Base-by-base conservation (phyloP, 129 eudicot species). In the Sambucus nigra region DNA sequence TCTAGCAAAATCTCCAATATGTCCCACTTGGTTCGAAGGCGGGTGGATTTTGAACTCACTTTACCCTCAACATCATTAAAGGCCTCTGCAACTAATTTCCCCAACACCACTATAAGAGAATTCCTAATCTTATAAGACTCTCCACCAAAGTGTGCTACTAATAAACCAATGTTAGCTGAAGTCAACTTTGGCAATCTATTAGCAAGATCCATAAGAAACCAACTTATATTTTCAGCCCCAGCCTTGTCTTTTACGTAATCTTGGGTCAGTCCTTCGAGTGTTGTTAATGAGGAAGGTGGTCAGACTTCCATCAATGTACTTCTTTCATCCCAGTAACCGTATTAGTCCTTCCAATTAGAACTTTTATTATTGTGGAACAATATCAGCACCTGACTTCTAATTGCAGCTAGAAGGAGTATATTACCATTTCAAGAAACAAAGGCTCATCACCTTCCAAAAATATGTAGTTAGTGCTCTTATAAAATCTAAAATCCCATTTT, bases 131-230 rank as follows among this genome's bases (percentile, higher is more conserved):
- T 91, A 59, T 91, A 91, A 26, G 98, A 91, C 59, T 91, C 98
- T 40, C 98, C 98, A 49, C 98, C 98, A 82, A 91, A 91, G 29
- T 91, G 98, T 1, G 98, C 89, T 39, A 91, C 77, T 47, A 91
- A 68, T 67, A 91, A 71, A 27, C 98, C 98, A 60, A 91, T 83
- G 68, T 91, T 91, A 0, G 84, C 76, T 25, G 98, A 91, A 35
- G 85, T 62, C 75, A 91, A 76, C 78, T 78, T 91, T 33, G 98
- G 98, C 68, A 79, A 23, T 55, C 89, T 69, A 55, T 85, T 95
- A 67, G 98, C 77, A 49, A 91, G 75, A 75, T 91, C 98, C 51
- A 91, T 84, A 18, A 91, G 84, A 76, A 91, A 91, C 14, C 98
- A 73, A 11, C 98, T 95, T 32, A 91, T 65, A 62, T 91, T 91